Conservation (phyloP, 371 early-diverging fungal species). For the Massospora cicadina region DNA sequence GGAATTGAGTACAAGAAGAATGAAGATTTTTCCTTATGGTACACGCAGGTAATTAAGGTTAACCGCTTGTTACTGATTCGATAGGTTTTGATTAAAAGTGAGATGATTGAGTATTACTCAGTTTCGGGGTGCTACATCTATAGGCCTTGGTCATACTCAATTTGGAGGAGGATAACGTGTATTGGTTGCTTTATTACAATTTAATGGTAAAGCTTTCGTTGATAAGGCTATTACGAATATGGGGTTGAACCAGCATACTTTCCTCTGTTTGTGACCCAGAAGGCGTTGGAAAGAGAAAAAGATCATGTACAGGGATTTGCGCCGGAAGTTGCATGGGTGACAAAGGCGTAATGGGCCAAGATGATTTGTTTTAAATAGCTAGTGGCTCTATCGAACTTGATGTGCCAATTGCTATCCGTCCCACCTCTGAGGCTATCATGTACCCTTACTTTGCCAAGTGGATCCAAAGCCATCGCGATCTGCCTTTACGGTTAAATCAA, state of each 20-base stretch:
- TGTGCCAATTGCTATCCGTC: constrained; percentile 98
- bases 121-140: constrained; percentile 99
- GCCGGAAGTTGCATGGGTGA: constrained; percentile 99
- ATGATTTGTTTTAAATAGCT: constrained; percentile 1
- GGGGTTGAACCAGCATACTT: constrained; percentile 98
- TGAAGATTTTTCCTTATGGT: constrained; percentile 88
- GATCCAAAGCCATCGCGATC: constrained; percentile 97
- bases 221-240: constrained; percentile 75
- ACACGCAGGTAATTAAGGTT: constrained; percentile 50
- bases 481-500: constrained; percentile 97
- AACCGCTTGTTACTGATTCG: background rate
- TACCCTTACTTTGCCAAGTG: constrained; percentile 99
- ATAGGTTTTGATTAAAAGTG: constrained; percentile 74
- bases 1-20: constrained; percentile 88
- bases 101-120: constrained; percentile 99
- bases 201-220: constrained; percentile 51
- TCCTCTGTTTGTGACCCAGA: constrained; percentile 97
- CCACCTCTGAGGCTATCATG: constrained; percentile 99
- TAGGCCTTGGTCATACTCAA: constrained; percentile 91
- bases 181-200: constrained; percentile 10
- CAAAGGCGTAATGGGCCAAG: constrained; percentile 51
- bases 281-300: constrained; percentile 91
- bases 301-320: constrained; percentile 99
- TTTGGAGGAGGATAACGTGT: constrained; percentile 95
- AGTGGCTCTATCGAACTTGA: constrained; percentile 83